A percentile compares a stretch with the other conserved stretches of the same genome.
These are phyloP conservation scores for Calocera cornea DNA, from an alignment of 768 basidiomycete species.

Conservation along the genomic window DNA sequence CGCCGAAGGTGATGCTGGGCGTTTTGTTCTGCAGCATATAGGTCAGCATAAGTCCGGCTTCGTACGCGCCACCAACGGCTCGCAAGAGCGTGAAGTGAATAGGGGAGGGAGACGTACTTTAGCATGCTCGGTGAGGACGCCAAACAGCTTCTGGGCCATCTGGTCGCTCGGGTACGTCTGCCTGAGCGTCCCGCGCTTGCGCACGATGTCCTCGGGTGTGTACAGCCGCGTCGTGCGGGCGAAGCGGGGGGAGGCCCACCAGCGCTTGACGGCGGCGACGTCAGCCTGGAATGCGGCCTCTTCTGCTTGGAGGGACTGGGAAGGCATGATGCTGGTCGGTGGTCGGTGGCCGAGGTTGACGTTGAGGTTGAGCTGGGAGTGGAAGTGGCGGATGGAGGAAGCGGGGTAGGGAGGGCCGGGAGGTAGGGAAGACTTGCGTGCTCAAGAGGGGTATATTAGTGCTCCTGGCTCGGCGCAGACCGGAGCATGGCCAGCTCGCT, in stretches of 20 bases:
- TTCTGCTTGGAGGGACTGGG: constrained; percentile 20
- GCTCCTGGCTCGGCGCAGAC: not conserved
- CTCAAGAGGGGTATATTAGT: not conserved
- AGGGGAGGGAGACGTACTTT: constrained; percentile 24
- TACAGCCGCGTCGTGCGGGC: constrained; percentile 79
- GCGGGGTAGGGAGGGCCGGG: not conserved
- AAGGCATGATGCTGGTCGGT: not conserved
- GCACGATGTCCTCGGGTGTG: constrained; percentile 81
- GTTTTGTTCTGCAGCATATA: constrained; percentile 42
- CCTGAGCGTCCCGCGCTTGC: constrained; percentile 78
- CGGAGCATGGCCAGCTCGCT: not conserved
- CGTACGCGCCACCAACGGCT: too few species aligned
- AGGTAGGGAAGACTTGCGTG: not conserved
- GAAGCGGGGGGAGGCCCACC: constrained; percentile 95
- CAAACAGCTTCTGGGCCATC: constrained; percentile 77
- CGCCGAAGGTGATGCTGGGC: constrained; percentile 93
- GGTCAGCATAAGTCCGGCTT: too few species aligned
- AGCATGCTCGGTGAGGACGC: constrained; percentile 59
- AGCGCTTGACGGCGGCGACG: constrained; percentile 71
- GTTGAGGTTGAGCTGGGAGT: too few species aligned
- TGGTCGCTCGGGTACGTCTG: constrained; percentile 77
- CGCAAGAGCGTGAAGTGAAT: too few species aligned
- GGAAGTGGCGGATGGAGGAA: not conserved
- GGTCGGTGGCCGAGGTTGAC: too few species aligned
- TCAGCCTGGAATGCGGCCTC: constrained; percentile 57